Evolutionary conservation across 192 early-diverging fungal species (phyloP).

Genomic region (Podochytrium sp.): DNA sequence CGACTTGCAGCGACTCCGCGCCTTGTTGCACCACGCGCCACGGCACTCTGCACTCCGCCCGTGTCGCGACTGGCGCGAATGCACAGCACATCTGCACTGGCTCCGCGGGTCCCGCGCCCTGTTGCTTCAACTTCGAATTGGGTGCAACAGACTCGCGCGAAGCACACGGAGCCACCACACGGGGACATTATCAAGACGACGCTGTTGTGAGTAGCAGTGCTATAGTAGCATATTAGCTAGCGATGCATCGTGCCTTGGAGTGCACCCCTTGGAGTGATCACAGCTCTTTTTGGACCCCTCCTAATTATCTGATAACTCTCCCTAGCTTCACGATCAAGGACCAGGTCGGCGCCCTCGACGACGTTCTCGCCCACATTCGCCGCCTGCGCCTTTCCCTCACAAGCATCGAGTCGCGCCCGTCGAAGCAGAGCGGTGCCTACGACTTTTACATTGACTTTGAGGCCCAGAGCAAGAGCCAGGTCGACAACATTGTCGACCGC

Average conservation of each 20-base stretch:
- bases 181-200: slow-evolving; percentile 13
- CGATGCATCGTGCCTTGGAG: no score
- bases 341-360: slow-evolving; percentile 83
- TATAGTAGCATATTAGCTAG: no score
- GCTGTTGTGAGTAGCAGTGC: slow-evolving; percentile 1
- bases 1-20: no score
- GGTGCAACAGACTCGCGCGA: not conserved
- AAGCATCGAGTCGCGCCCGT: slow-evolving; percentile 92
- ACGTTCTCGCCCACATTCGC: slow-evolving; percentile 78
- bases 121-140: no score
- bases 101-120: no score
- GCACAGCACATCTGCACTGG: no score
- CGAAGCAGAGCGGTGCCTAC: slow-evolving; percentile 81
- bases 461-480: slow-evolving; percentile 62
- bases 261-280: no score
- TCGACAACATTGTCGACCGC: slow-evolving; percentile 63
- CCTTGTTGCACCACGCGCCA: no score
- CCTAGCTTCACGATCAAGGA: slow-evolving; percentile 81
- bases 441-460: slow-evolving; percentile 95
- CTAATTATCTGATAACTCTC: not conserved
- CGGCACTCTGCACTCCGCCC: no score
- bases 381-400: slow-evolving; percentile 79
- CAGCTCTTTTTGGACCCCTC: not conserved
- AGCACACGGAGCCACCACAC: not conserved
- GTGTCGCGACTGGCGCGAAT: no score